These are phyloP conservation scores for Papiliotrema terrestris DNA, from an alignment of 1,284 basidiomycete species.

Conservation along the genomic window DNA sequence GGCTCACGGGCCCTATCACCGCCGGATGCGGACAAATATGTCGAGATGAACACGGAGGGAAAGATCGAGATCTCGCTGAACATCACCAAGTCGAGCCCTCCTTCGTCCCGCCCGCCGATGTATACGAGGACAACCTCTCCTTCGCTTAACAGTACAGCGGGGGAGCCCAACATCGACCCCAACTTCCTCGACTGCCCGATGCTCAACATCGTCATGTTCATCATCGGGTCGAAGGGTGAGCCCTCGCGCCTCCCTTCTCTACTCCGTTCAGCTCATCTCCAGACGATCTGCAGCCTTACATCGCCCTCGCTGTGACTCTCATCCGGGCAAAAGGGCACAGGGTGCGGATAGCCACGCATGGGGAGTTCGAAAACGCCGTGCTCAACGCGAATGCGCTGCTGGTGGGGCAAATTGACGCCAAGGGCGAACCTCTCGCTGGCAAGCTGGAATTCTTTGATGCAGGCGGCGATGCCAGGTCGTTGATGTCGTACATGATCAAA, in stretches of 20 bases:
- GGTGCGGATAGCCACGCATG: conserved; percentile 63
- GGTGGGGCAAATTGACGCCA: conserved; percentile 52
- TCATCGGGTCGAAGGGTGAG: conserved; percentile 60
- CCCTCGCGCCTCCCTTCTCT: not conserved
- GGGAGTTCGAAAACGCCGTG: conserved; percentile 58
- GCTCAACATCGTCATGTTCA: conserved; percentile 60
- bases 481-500: conserved; percentile 43
- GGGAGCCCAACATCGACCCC: not conserved
- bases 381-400: conserved; percentile 53
- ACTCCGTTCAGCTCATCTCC: not conserved
- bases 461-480: conserved; percentile 36
- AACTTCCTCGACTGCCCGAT: conserved; percentile 37
- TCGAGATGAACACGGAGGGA: conserved; percentile 11
- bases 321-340: conserved; percentile 56
- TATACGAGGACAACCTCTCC: not conserved
- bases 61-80: conserved; percentile 46
- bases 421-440: conserved; percentile 43
- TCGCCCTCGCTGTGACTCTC: conserved; percentile 59
- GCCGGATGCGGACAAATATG: no score
- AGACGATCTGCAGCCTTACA: conserved; percentile 67
- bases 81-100: conserved; percentile 54
- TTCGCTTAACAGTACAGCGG: not conserved
- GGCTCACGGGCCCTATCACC: no score
- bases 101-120: conserved; percentile 17
- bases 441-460: conserved; percentile 35